Conservation (phyloP, 2,329 filamentous ascomycete species). For the Calonectria ilicicola region DNA sequence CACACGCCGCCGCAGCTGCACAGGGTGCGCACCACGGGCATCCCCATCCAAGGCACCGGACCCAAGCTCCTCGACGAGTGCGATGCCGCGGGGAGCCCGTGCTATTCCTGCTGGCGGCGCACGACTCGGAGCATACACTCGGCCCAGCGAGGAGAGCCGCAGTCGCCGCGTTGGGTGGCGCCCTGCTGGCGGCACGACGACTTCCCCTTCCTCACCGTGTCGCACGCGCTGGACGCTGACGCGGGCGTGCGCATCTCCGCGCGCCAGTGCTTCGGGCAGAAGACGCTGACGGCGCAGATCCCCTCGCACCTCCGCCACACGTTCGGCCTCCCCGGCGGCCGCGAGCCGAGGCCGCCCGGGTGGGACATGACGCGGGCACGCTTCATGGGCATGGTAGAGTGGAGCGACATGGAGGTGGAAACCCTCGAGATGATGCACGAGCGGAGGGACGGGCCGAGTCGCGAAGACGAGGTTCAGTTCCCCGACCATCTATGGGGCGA, state of each 20-base stretch:
- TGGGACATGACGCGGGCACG: slow-evolving; percentile 11
- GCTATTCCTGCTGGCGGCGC: slow-evolving; percentile 57
- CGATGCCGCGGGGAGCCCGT: slow-evolving; percentile 45
- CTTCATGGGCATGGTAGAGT: slow-evolving; percentile 14
- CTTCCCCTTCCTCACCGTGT: slow-evolving; percentile 63
- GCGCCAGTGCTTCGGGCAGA: slow-evolving; percentile 60
- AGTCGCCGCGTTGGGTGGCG: neutral
- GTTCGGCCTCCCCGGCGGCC: neutral
- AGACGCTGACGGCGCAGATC: slow-evolving; percentile 58
- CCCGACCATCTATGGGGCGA: slow-evolving; percentile 58
- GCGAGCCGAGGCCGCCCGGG: neutral
- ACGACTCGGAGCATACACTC: neutral
- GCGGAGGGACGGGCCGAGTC: slow-evolving; percentile 27
- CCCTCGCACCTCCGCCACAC: slow-evolving; percentile 49
- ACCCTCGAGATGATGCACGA: slow-evolving; percentile 14
- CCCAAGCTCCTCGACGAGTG: slow-evolving; percentile 64
- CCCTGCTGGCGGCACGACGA: slow-evolving; percentile 68
- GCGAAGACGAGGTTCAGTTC: slow-evolving; percentile 54
- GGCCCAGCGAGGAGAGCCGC: neutral
- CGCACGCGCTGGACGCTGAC: slow-evolving; percentile 56
- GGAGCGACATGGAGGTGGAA: slow-evolving; percentile 19
- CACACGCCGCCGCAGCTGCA: slow-evolving; percentile 56
- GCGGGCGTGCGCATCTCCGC: slow-evolving; percentile 61
- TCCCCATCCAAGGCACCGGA: slow-evolving; percentile 63
- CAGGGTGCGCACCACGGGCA: slow-evolving; percentile 61